These are phyloP conservation scores for Dalbergia oliveri DNA, from an alignment of 306 rosid genomes.

Conservation along the genomic window DNA sequence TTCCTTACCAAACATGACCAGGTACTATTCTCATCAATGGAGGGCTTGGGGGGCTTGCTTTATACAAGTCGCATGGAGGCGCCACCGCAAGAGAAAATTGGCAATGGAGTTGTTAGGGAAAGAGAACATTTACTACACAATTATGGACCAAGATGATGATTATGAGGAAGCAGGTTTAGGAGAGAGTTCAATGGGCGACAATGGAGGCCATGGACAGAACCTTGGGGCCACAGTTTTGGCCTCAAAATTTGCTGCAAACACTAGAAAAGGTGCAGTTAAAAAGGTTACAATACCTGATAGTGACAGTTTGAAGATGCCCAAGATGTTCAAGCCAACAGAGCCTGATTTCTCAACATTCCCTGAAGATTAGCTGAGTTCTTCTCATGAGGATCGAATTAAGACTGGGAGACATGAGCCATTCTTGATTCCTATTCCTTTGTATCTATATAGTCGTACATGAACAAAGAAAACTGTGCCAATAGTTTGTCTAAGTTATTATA, in stretches of 20 bases:
- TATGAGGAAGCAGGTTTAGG: constrained; percentile 17
- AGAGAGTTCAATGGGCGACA: constrained; percentile 24
- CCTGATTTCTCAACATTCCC: constrained; percentile 76
- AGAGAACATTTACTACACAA: constrained; percentile 58
- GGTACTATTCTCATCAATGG: constrained; percentile 93
- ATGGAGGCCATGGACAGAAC: constrained; percentile 8
- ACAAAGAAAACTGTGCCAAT: neutral
- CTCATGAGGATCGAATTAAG: constrained; percentile 1
- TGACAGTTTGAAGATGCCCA: constrained; percentile 76
- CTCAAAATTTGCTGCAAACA: constrained; percentile 77
- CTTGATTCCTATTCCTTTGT: neutral
- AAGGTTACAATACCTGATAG: constrained; percentile 58
- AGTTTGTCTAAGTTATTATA: constrained; percentile 1
- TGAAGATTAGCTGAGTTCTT: constrained; percentile 41
- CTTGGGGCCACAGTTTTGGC: constrained; percentile 72
- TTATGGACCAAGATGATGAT: constrained; percentile 43
- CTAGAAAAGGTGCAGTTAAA: constrained; percentile 58
- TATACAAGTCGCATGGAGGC: constrained; percentile 88
- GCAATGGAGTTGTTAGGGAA: constrained; percentile 67
- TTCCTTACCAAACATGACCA: neutral
- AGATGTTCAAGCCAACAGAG: constrained; percentile 87
- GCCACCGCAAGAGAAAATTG: constrained; percentile 62
- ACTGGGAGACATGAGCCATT: neutral
- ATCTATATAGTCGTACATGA: constrained; percentile 1
- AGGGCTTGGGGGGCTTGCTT: constrained; percentile 87